Base-by-base conservation (phyloP, 768 basidiomycete genomes). In the Xanthoconium purpureum region DNA sequence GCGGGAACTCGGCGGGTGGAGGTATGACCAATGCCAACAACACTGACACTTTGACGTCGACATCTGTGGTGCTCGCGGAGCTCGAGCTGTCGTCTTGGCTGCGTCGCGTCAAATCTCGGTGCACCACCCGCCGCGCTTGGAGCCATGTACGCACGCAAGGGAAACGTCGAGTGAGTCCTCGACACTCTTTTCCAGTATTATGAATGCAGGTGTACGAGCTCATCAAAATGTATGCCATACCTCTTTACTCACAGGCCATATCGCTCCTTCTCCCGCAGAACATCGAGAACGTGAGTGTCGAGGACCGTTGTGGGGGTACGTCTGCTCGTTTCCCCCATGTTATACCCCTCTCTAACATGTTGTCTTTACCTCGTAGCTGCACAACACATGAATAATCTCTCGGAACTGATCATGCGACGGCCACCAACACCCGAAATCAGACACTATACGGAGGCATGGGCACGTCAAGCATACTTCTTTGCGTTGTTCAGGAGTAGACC, bases 111-210 rank as follows among this genome's bases (percentile, higher is more conserved):
- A n/a, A 84, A 89, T 60, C 70, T 89, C 28, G 85, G 82, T 18
- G 84, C 85, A 11, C 87, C 87, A 2, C 74, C 89, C 35, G 87
- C 87, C 61, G 82, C 85, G 1, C 75, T 90, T 4, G 88, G 82
- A 1, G 73, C 78, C 4, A 83, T 84, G 51, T 88, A 88, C 59
- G 79, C 80, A 5, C 73, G 75, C 35, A 72, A 73, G 37, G 85
- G 83, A 18, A 81, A 80, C 54, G 60, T 75, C 17, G 79, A 84
- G 60, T 56, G 43, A 52, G 68, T 62, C 5, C 38, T 33, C n/a
- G 17, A 8, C 36, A 51, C 11, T 12, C 39, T 59, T 28, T 7
- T 17, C 18, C 5, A 10, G 32, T 24, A 9, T 2, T 35, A 11
- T 12, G 11, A 32, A 39, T 40, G 24, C 28, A 8, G 5, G 18